Conservation (phyloP, 108 stramenopile species). For the Cylindrotheca closterium region DNA sequence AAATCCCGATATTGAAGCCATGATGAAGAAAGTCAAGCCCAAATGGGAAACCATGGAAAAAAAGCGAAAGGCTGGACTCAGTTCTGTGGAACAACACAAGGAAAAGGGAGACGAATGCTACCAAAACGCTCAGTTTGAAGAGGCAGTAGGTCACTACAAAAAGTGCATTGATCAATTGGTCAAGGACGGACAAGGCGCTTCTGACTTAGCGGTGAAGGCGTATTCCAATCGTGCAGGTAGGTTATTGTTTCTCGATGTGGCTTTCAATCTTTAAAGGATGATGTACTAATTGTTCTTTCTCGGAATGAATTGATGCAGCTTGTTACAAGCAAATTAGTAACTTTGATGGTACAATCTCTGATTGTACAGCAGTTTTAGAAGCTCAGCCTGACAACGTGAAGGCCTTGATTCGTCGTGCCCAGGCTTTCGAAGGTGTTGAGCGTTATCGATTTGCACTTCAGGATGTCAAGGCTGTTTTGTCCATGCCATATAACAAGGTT, state of each 20-base stretch:
- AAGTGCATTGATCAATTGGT: slow-evolving; percentile 87
- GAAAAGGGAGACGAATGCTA: slow-evolving; percentile 94
- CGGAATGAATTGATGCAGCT: slow-evolving; percentile 34
- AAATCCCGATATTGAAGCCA: slow-evolving; percentile 82
- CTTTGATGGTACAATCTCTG: slow-evolving; percentile 95
- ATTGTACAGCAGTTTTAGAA: slow-evolving; percentile 96
- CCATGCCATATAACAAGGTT: slow-evolving; percentile 85
- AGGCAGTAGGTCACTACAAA: slow-evolving; percentile 91
- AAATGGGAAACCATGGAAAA: slow-evolving; percentile 89
- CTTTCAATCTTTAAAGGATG: too few relatives aligned
- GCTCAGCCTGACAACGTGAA: slow-evolving; percentile 95
- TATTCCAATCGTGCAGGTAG: slow-evolving; percentile 88
- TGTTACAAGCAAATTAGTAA: slow-evolving; percentile 99
- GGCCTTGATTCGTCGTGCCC: slow-evolving; percentile 96
- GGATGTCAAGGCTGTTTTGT: slow-evolving; percentile 94
- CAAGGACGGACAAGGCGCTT: slow-evolving; percentile 57
- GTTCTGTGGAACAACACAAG: slow-evolving; percentile 87
- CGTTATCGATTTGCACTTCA: slow-evolving; percentile 96
- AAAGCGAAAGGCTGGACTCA: slow-evolving; percentile 78
- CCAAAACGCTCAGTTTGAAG: slow-evolving; percentile 86
- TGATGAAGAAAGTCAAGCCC: slow-evolving; percentile 89
- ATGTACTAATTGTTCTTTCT: slow-evolving; percentile 3
- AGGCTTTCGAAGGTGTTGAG: slow-evolving; percentile 98
- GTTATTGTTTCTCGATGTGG: slow-evolving; percentile 8
- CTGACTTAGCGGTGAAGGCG: slow-evolving; percentile 92